Percentiles rank a stretch among this genome's conserved stretches.
Conservation (phyloP, 495 filamentous ascomycete species). For the Entonaema liquescens region DNA sequence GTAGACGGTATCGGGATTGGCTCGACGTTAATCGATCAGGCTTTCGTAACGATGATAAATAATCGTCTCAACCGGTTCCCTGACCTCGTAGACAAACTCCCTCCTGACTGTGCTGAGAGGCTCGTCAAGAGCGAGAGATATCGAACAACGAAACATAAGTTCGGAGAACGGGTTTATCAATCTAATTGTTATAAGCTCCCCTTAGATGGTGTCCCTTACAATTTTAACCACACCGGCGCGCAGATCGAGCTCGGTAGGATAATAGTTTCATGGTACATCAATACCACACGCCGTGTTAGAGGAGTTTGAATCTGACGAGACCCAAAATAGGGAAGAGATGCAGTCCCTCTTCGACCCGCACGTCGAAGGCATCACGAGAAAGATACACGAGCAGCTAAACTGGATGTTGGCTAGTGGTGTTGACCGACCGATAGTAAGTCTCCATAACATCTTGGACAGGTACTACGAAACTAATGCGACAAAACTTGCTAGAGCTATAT, state of each 20-base stretch:
- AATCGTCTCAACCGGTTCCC: constrained; percentile 40
- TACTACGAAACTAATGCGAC: background rate
- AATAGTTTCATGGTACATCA: constrained; percentile 42
- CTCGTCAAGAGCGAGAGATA: constrained; percentile 47
- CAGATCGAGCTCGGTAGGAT: constrained; percentile 53
- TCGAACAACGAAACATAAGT: constrained; percentile 52
- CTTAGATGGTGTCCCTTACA: constrained; percentile 47
- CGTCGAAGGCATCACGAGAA: constrained; percentile 59
- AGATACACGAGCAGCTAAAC: constrained; percentile 64
- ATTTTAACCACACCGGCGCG: constrained; percentile 49
- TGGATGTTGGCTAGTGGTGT: constrained; percentile 58
- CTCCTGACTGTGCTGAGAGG: constrained; percentile 40
- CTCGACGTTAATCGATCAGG: constrained; percentile 49
- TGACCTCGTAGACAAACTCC: constrained; percentile 39
- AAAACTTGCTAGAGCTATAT: constrained; percentile 55
- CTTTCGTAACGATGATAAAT: constrained; percentile 46
- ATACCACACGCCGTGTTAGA: background rate
- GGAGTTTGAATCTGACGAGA: constrained; percentile 13
- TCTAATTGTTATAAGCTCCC: constrained; percentile 44
- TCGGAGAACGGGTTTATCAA: constrained; percentile 49
- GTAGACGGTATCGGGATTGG: constrained; percentile 53
- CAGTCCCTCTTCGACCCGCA: constrained; percentile 65
- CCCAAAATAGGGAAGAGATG: constrained; percentile 53
- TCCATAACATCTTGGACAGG: background rate
- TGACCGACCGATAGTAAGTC: constrained; percentile 57